phyloP scores from a whole-genome alignment of 2,329 filamentous ascomycete species.

The Bimuria novae-zelandiae region DNA sequence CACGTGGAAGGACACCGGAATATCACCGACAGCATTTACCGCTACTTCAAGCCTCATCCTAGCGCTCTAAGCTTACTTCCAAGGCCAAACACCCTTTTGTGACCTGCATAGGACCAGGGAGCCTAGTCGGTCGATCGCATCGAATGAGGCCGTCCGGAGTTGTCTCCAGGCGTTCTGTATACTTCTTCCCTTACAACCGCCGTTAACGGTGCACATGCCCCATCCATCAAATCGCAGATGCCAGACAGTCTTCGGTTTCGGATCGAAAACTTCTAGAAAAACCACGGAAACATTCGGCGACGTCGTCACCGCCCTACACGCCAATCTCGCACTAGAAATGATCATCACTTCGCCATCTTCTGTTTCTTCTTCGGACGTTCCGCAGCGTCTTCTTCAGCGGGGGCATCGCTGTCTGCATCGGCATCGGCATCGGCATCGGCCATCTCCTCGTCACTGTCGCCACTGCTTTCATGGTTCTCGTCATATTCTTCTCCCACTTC shows the following conservation, averaged over 20 bases:
- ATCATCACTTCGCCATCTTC: constrained; percentile 52
- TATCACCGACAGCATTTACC: constrained; percentile 32
- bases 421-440: constrained; percentile 68
- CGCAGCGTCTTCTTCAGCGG: constrained; percentile 56
- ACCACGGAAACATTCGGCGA: constrained; percentile 17
- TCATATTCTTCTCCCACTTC: constrained; percentile 98
- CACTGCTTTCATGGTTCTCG: constrained; percentile 85
- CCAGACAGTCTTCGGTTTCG: not conserved
- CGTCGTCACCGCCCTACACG: constrained; percentile 27
- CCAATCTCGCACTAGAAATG: not conserved
- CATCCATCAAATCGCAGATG: constrained; percentile 24
- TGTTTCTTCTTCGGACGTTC: constrained; percentile 68
- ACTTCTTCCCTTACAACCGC: constrained; percentile 1
- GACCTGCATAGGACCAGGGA: constrained; percentile 20
- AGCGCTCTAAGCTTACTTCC: constrained; percentile 19
- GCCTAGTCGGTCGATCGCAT: constrained; percentile 3
- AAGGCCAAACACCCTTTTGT: constrained; percentile 5
- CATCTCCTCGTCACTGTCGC: constrained; percentile 68
- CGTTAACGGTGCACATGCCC: constrained; percentile 18
- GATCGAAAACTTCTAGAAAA: constrained; percentile 27
- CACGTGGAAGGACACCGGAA: constrained; percentile 27
- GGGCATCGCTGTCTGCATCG: constrained; percentile 61
- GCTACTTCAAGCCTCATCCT: constrained; percentile 25
- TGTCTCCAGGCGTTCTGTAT: constrained; percentile 18
- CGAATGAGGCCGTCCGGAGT: constrained; percentile 25